Percentiles rank a stretch among this genome's conserved stretches.
Evolutionary conservation across 2,329 filamentous ascomycete genomes (phyloP).

Genomic region (Meredithiella fracta): DNA sequence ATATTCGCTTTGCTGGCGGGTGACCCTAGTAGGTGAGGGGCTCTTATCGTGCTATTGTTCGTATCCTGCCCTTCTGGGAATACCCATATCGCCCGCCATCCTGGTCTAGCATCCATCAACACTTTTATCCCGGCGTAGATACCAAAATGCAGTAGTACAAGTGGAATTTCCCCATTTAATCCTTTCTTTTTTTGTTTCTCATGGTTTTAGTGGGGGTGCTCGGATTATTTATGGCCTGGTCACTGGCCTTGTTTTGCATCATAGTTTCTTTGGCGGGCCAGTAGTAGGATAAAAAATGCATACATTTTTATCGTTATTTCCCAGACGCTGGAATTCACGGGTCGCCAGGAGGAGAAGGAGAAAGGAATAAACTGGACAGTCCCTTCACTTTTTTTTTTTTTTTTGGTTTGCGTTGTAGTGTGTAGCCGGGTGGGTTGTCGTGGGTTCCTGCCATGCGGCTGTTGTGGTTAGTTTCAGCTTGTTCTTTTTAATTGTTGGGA

Average conservation of each 20-base stretch:
- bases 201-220: too few species aligned
- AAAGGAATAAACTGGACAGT: too few species aligned
- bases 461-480: constrained; percentile 1
- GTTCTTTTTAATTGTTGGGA: background rate
- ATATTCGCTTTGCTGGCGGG: background rate
- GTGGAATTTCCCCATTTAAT: too few species aligned
- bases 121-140: background rate
- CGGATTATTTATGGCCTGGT: too few species aligned
- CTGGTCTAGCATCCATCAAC: background rate
- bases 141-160: background rate
- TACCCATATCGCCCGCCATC: background rate
- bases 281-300: too few species aligned
- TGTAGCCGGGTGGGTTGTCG: background rate
- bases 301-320: too few species aligned
- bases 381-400: background rate
- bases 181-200: too few species aligned
- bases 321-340: too few species aligned
- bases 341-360: too few species aligned
- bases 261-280: too few species aligned
- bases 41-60: background rate
- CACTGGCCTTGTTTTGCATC: too few species aligned
- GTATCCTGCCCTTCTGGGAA: background rate
- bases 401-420: background rate
- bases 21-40: background rate
- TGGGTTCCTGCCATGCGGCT: background rate